Base-by-base conservation (phyloP, 768 basidiomycete genomes). In the Serpula lacrymans region DNA sequence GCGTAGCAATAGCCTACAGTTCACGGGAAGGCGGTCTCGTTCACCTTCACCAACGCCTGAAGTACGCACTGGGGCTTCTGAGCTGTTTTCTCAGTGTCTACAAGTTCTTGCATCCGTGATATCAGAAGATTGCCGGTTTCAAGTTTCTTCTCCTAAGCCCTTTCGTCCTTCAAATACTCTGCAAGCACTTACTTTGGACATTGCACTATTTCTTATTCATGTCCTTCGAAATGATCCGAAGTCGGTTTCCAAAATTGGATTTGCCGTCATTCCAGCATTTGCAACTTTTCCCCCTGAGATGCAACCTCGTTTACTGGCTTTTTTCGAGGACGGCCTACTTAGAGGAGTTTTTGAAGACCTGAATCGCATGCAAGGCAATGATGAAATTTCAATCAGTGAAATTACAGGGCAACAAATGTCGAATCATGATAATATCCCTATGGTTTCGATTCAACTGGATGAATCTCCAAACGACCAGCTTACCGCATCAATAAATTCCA, bases 211-310 rank as follows among this genome's bases (percentile, higher is more conserved):
- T 47, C 71, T 93, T 18, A 60, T 80, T 17, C 69, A 78, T 42
- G 62, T 66, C 21, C 76, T 84, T 48, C 65, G 68, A 5, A 66
- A 71, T 42, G 72, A 77, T 36, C 69, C 77, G 3, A 61, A 68
- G 28, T 63, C 79, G 16, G 60, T 78, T 32, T 75, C 80, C 5
- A 72, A 75, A 31, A 74, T 90, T 38, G 80, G 76, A 1, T 75
- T 81, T 39, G 80, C 82, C 12, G 62, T 89, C 39, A 72, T 90
- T n/a, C 85, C 84, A 5, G 83, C 84, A 0, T 83, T 92, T 48
- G 67, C 71, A 23, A 80, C 83, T 18, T 90, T 90, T 62, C 69
- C 60, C 4, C 54, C 60, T 13, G 75, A 72, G 45, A 84, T 88
- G 80, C 69, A 78, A 43, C 62, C 70, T 12, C 71, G 82, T 7